A percentile compares a stretch with the other conserved stretches of the same genome.
phyloP scores from a whole-genome alignment of 768 basidiomycete species.

The Rhodotorula taiwanensis region DNA sequence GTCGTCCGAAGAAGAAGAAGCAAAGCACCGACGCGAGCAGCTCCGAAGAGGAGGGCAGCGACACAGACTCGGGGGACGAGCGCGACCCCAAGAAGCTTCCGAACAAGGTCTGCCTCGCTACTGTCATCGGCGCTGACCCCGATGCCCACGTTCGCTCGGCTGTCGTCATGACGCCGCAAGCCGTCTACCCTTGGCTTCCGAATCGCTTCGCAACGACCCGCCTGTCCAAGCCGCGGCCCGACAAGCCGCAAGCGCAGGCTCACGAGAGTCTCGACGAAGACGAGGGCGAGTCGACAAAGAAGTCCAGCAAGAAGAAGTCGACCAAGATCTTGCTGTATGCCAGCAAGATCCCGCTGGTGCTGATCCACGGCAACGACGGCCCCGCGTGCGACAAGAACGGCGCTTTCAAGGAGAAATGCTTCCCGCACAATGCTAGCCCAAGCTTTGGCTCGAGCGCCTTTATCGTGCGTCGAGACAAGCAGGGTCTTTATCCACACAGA shows the following conservation, averaged over 20 bases:
- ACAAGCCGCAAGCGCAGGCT: too few species aligned
- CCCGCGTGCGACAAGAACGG: too few species aligned
- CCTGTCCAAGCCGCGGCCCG: background rate
- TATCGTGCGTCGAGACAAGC: too few species aligned
- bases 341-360: background rate
- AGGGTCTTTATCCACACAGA: too few species aligned
- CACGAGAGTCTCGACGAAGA: background rate
- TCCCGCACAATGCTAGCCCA: too few species aligned
- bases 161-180: background rate
- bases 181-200: background rate
- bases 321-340: background rate
- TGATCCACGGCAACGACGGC: background rate
- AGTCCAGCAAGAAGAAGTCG: background rate
- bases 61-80: background rate
- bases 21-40: too few species aligned
- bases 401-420: too few species aligned
- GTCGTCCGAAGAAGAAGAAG: background rate
- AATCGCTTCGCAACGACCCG: slow-evolving; percentile 1
- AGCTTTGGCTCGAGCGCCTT: too few species aligned
- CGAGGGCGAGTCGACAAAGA: background rate
- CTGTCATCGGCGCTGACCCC: background rate
- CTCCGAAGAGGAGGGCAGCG: too few species aligned
- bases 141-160: background rate
- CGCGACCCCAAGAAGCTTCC: background rate
- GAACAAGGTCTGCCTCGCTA: background rate